These are phyloP conservation scores for Isatis tinctoria DNA, from an alignment of 345 rosid genomes.

Conservation along the genomic window DNA sequence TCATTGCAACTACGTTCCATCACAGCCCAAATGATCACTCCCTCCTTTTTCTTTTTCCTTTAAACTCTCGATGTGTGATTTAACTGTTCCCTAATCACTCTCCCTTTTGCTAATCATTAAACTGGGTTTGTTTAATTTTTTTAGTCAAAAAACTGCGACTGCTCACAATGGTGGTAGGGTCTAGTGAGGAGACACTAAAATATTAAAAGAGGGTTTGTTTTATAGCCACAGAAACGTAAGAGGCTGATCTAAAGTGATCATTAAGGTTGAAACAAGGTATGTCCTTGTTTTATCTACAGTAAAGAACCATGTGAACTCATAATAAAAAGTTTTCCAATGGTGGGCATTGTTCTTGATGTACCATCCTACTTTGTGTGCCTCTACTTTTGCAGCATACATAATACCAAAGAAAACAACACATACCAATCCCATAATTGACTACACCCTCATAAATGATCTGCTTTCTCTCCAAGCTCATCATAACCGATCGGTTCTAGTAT, in stretches of 20 bases:
- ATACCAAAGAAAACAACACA: slow-evolving; percentile 22
- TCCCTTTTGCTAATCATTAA: slow-evolving; percentile 13
- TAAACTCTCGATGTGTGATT: background rate
- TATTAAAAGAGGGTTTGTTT: slow-evolving; percentile 26
- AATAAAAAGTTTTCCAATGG: slow-evolving; percentile 19
- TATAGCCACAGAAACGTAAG: slow-evolving; percentile 19
- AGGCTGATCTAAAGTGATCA: slow-evolving; percentile 7
- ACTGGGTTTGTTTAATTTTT: background rate
- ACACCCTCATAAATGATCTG: slow-evolving; percentile 12
- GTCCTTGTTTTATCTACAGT: slow-evolving; percentile 37
- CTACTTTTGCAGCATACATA: slow-evolving; percentile 30
- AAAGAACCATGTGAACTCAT: slow-evolving; percentile 33
- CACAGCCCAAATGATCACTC: slow-evolving; percentile 16
- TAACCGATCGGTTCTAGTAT: slow-evolving; percentile 1
- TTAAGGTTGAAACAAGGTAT: slow-evolving; percentile 30
- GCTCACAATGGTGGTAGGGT: slow-evolving; percentile 27
- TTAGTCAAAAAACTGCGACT: slow-evolving; percentile 16
- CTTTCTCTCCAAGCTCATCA: background rate
- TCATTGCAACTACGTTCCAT: slow-evolving; percentile 26
- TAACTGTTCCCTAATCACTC: slow-evolving; percentile 17
- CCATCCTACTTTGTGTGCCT: slow-evolving; percentile 27
- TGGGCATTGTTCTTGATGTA: slow-evolving; percentile 29
- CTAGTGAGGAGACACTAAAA: slow-evolving; percentile 20
- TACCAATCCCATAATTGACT: slow-evolving; percentile 24
- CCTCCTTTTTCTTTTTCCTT: background rate